A percentile compares a stretch with the other conserved stretches of the same genome.
Conservation (phyloP, 1,284 basidiomycete species). For the Rhodotorula sp. region DNA sequence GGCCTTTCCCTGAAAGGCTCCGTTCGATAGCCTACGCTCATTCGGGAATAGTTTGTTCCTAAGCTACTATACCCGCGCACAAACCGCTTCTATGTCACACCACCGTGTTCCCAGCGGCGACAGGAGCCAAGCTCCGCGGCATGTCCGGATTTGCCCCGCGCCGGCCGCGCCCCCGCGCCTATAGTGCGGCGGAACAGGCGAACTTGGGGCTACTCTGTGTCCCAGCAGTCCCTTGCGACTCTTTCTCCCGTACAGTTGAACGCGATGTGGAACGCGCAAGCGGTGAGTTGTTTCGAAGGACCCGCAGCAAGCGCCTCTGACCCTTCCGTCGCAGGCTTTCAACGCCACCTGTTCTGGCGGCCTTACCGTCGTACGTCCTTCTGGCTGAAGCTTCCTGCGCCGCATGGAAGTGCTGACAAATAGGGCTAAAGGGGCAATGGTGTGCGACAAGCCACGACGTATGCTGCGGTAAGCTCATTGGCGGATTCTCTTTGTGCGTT, state of each 20-base stretch:
- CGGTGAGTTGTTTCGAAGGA: neutral
- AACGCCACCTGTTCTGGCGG: conserved; percentile 2
- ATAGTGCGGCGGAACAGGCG: too few relatives aligned
- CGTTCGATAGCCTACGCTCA: too few relatives aligned
- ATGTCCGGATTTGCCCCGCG: too few relatives aligned
- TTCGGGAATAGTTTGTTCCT: too few relatives aligned
- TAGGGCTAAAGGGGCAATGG: neutral
- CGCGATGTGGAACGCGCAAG: conserved; percentile 2
- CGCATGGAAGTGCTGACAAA: neutral
- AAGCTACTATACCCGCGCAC: too few relatives aligned
- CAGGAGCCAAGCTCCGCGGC: too few relatives aligned
- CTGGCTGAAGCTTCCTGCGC: too few relatives aligned
- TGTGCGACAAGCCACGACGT: neutral
- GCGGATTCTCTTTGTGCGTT: too few relatives aligned
- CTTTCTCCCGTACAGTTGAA: neutral
- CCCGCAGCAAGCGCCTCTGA: neutral
- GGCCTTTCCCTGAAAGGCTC: too few relatives aligned
- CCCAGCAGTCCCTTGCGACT: neutral
- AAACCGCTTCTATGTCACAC: too few relatives aligned
- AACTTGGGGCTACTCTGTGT: neutral
- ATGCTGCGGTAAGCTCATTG: conserved; percentile 6
- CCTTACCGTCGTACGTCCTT: neutral
- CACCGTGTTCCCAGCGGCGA: too few relatives aligned
- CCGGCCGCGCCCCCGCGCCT: too few relatives aligned
- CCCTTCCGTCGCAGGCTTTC: neutral